Percentiles rank a stretch among this genome's conserved stretches.
phyloP scores from a whole-genome alignment of 306 rosid genomes.

The Dryas alaskensis region DNA sequence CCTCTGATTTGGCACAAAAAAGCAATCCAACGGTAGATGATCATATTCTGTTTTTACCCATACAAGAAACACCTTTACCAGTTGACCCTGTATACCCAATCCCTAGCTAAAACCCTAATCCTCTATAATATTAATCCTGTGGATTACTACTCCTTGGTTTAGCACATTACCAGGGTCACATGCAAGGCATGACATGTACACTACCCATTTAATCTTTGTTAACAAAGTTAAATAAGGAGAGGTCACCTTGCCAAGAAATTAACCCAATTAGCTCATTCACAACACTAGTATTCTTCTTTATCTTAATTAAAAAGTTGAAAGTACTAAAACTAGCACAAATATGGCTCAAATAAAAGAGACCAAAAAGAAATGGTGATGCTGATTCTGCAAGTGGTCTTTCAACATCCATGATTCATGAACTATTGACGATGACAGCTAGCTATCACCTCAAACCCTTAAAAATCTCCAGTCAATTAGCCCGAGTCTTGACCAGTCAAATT shows the following conservation, averaged over 20 bases:
- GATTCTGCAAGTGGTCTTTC: neutral
- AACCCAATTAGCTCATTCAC: slow-evolving; percentile 9
- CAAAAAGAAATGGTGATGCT: neutral
- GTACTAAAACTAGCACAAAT: too few species aligned
- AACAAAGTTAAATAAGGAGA: neutral
- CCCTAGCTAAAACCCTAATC: neutral
- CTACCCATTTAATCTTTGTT: neutral
- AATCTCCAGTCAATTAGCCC: neutral
- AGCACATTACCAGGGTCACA: neutral
- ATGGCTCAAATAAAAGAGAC: neutral
- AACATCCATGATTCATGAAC: neutral
- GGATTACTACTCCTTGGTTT: slow-evolving; percentile 9
- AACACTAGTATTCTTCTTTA: neutral
- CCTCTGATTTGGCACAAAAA: slow-evolving; percentile 28
- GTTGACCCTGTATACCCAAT: slow-evolving; percentile 38
- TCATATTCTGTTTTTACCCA: slow-evolving; percentile 46
- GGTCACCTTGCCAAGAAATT: neutral
- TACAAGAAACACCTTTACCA: slow-evolving; percentile 35
- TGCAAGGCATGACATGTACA: slow-evolving; percentile 4
- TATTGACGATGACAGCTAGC: neutral
- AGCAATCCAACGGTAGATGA: slow-evolving; percentile 44
- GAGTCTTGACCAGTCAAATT: neutral
- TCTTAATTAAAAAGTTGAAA: neutral
- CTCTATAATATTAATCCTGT: slow-evolving; percentile 21
- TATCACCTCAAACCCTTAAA: neutral